These are phyloP conservation scores for Arachis stenosperma DNA, from an alignment of 306 rosid species.

Conservation along the genomic window DNA sequence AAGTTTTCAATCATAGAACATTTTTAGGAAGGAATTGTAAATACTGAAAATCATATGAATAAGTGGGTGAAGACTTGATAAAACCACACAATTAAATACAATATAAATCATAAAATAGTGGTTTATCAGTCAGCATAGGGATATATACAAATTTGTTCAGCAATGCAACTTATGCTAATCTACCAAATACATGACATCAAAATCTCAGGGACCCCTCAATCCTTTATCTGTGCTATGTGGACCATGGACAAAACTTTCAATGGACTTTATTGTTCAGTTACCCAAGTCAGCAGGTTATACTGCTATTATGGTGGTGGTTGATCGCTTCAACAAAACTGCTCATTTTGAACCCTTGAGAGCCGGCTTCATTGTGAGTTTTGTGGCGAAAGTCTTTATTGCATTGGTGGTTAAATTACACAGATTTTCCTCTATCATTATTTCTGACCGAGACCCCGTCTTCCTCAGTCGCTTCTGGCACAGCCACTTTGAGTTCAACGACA, in stretches of 20 bases:
- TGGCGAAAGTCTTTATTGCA: background rate
- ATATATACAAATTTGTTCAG: too few relatives aligned
- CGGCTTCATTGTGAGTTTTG: background rate
- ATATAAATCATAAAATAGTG: too few relatives aligned
- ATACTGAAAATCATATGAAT: too few relatives aligned
- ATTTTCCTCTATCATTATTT: background rate
- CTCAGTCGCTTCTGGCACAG: background rate
- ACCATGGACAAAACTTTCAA: background rate
- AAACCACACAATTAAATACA: too few relatives aligned
- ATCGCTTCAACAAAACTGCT: background rate
- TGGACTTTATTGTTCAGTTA: background rate
- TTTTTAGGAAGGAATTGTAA: too few relatives aligned
- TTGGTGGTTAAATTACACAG: background rate
- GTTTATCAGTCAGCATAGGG: background rate
- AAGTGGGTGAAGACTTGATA: too few relatives aligned
- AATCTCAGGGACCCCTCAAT: background rate
- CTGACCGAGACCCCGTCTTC: background rate
- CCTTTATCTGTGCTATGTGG: background rate
- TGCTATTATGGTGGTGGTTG: background rate
- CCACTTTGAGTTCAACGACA: background rate
- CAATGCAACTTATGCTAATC: background rate
- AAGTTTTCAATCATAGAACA: too few relatives aligned
- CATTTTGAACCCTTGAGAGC: background rate
- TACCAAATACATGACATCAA: background rate
- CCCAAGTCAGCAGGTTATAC: background rate